phyloP scores from a whole-genome alignment of 2,329 filamentous ascomycete genomes.

The Grosmannia penicillata region DNA sequence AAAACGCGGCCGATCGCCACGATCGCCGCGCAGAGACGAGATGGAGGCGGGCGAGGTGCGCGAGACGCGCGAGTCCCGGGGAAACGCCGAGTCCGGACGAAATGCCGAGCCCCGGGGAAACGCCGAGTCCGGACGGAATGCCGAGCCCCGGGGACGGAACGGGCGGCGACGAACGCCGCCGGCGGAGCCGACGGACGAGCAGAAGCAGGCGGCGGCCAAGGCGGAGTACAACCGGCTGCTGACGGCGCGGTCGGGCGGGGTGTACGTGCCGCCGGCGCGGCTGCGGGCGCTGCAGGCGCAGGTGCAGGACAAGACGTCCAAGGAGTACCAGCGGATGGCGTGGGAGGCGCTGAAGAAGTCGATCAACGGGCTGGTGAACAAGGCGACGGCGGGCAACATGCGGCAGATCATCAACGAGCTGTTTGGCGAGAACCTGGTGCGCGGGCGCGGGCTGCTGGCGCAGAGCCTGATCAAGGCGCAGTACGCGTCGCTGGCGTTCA shows the following conservation, averaged over 20 bases:
- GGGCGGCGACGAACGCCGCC: slow-evolving; percentile 16
- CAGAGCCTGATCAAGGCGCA: slow-evolving; percentile 97
- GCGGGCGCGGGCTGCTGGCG: slow-evolving; percentile 85
- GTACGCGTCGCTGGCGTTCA: slow-evolving; percentile 88
- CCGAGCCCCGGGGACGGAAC: neutral
- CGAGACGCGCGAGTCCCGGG: neutral
- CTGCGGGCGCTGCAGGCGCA: slow-evolving; percentile 86
- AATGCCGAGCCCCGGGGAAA: neutral
- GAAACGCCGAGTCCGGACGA: neutral
- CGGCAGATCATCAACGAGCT: slow-evolving; percentile 94
- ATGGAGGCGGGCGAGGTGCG: neutral
- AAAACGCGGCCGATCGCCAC: neutral
- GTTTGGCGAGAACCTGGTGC: slow-evolving; percentile 85
- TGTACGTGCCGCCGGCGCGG: slow-evolving; percentile 87
- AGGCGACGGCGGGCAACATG: slow-evolving; percentile 96
- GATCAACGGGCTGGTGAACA: slow-evolving; percentile 98
- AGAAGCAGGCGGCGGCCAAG: slow-evolving; percentile 78
- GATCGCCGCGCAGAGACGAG: neutral
- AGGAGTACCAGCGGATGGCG: slow-evolving; percentile 97
- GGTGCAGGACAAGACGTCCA: slow-evolving; percentile 90
- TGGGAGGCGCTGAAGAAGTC: slow-evolving; percentile 99
- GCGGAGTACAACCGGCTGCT: slow-evolving; percentile 88
- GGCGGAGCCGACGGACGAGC: slow-evolving; percentile 49
- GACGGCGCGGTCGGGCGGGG: slow-evolving; percentile 85
- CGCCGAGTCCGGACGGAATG: neutral